A percentile compares a stretch with the other conserved stretches of the same genome.
phyloP scores from a whole-genome alignment of 1,284 basidiomycete species.

The Xerocomus amazonicus region DNA sequence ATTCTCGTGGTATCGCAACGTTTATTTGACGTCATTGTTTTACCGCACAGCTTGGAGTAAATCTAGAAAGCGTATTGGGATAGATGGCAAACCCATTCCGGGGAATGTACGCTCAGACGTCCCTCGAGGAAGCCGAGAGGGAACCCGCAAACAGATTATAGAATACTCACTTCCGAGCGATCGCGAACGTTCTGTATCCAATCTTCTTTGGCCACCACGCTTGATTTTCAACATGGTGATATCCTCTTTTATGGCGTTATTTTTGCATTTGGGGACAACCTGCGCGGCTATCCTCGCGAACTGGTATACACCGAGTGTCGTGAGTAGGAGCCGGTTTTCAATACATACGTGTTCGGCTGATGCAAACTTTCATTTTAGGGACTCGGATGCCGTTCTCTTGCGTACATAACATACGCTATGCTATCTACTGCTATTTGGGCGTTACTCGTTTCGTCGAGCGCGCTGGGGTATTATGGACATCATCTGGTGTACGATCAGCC shows the following conservation, averaged over 20 bases:
- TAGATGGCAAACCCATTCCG: background rate
- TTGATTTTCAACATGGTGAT: constrained; percentile 4
- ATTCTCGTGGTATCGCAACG: constrained; percentile 21
- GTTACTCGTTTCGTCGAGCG: constrained; percentile 36
- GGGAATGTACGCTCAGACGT: background rate
- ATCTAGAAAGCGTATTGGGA: constrained; percentile 2
- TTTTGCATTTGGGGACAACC: constrained; percentile 41
- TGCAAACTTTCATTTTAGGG: too few species aligned
- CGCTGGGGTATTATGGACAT: constrained; percentile 33
- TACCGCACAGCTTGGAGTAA: constrained; percentile 27
- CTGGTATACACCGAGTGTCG: constrained; percentile 38
- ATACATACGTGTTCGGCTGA: too few species aligned
- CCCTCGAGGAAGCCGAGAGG: constrained; percentile 17
- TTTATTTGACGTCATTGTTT: constrained; percentile 14
- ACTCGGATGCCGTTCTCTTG: constrained; percentile 18
- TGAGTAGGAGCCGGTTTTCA: constrained; percentile 3
- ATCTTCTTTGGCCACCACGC: constrained; percentile 27
- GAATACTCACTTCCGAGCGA: constrained; percentile 27
- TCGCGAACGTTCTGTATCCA: too few species aligned
- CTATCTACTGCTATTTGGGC: constrained; percentile 38
- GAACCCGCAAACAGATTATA: constrained; percentile 26
- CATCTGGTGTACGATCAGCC: background rate
- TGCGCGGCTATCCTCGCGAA: constrained; percentile 6
- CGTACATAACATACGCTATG: constrained; percentile 32
- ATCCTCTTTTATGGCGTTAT: constrained; percentile 29